These are phyloP conservation scores for Medicago lupulina DNA, from an alignment of 306 rosid species.

Conservation along the genomic window DNA sequence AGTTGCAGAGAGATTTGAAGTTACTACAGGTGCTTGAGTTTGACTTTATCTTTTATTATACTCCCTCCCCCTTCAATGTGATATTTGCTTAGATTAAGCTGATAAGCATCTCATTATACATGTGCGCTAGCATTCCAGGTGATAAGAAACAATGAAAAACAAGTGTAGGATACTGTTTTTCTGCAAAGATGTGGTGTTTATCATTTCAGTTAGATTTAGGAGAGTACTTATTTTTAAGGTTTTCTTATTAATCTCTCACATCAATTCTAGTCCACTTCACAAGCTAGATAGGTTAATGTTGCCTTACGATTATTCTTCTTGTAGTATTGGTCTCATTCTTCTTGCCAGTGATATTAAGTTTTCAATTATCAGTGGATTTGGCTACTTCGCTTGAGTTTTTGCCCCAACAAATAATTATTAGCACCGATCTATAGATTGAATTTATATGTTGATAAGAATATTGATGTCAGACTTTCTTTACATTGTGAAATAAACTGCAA, in stretches of 20 bases:
- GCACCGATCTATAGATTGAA: not conserved
- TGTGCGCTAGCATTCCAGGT: not conserved
- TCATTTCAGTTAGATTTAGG: not conserved
- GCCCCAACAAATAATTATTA: not conserved
- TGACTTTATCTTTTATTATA: not conserved
- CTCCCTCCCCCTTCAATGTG: not conserved
- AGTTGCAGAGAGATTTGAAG: constrained; percentile 71
- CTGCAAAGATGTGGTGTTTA: not conserved
- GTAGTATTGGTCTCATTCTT: not conserved
- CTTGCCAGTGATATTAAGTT: not conserved
- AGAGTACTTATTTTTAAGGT: not conserved
- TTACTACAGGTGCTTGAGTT: constrained; percentile 67
- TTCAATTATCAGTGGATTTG: not conserved
- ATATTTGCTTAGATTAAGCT: constrained; percentile 18
- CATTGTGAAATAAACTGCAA: not conserved
- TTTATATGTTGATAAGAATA: constrained; percentile 13
- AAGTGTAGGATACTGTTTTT: constrained; percentile 17
- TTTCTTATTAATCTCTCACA: constrained; percentile 1
- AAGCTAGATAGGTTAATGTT: not conserved
- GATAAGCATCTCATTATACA: not conserved
- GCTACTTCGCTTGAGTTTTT: not conserved
- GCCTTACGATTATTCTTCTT: not conserved
- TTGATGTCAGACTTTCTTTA: not conserved
- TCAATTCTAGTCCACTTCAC: not conserved
- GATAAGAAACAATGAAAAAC: constrained; percentile 7